Evolutionary conservation across 1,139 yeast genomes (phyloP), one percentile per base, ranked within the genome.

Genomic region (Candida pseudoviswanathii): DNA sequence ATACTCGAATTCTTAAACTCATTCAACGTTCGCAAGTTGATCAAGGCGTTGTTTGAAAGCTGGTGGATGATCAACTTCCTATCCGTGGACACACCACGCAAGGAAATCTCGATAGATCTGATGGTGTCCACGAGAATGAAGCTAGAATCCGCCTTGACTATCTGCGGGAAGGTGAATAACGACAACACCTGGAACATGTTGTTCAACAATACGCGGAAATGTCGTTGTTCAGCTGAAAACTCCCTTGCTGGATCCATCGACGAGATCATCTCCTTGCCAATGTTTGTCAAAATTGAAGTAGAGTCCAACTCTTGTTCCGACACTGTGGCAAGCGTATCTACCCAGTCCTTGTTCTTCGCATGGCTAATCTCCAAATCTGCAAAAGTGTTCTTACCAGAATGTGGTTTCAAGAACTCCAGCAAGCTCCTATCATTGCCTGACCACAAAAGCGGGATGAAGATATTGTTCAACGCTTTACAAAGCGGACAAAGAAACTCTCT

Each of bases 401-500:
- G 43, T 11, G 49, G 49, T 6, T 37, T 16, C 26, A 70, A 53
- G 47, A 63, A 70, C 2, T 56, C 47, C 8, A 44, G 45, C 39
- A 75, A 60, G n/a, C 64, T 62, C 48, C 74, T 58, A 43, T 68
- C 67, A 56, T 79, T 80, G 2, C 68, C 57, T 0, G 71, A 55
- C 73, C 82, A 84, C 46, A 85, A 64, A 1, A 87, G 74, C 1
- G 99, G 99, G 44, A 92, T 68, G 62, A 94, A 90, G 54, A 86
- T 77, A 61, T 94, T 94, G 62, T 88, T 89, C 48, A 94, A 73
- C 0, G 96, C 86, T 54, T 90, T 89, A 71, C 99, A 94, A 43
- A 94, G 77, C 0, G 99, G 98, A 62, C 99, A 94, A 34, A 89
- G 70, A 57, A 89, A 87, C 58, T 92, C 96, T 11, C 82, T 81